Evolutionary conservation across 179 eudicot genomes (phyloP), one percentile per base, ranked within the genome.

Genomic region (Beta macrorhiza): DNA sequence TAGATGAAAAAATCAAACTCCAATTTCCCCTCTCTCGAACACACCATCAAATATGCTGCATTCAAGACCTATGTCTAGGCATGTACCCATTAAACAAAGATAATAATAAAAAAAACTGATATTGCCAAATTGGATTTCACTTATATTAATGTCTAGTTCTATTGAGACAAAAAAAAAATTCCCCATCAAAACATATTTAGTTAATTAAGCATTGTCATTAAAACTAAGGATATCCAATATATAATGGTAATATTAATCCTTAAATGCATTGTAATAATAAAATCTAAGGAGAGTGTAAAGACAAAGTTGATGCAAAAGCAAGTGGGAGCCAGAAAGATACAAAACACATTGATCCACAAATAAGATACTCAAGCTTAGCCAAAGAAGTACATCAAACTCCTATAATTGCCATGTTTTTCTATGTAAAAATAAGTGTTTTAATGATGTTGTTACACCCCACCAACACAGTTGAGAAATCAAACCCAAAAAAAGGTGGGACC

Each of bases 321-420:
- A 79, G 77, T 79, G 82, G 82, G 64, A 49, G 71, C 62, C 69
- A 58, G 55, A 59, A 79, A 12, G 69, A 49, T 67, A 47, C 20
- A 74, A 15, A 74, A 20, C 37, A 32, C 37, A 32, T 32, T 52
- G 76, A 53, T 74, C 20, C 20, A n/a, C 59, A 55, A 74, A 12
- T 11, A 72, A 49, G 59, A 53, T 25, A 63, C 25, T 32, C 20
- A 74, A 74, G 47, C 77, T 55, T 56, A 56, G 77, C 64, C 58
- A 55, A 53, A 67, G 67, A 63, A 55, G 47, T 74, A 74, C 32
- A 20, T 47, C 25, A 45, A 70, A 72, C 22, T 74, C 64, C 11
- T 55, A 74, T 5, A 37, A 74, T 14, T 57, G 56, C 63, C 77
- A 74, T 74, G 77, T 56, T 74, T 72, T 32, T 72, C 29, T 37